These are phyloP conservation scores for Pyrrhoderma noxium DNA, from an alignment of 1,284 basidiomycete species.

Conservation along the genomic window DNA sequence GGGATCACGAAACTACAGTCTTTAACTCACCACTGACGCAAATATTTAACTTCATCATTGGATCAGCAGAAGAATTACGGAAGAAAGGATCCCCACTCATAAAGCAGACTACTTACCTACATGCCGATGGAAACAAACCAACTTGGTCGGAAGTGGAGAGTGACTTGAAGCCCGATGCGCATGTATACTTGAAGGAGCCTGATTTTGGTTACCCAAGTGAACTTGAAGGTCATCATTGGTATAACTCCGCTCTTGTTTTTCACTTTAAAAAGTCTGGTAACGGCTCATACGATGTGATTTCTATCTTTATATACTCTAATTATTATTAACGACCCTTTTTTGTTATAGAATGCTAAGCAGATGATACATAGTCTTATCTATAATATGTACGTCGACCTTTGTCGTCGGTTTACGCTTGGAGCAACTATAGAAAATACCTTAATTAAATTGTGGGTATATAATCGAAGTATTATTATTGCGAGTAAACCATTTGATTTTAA, in stretches of 20 bases:
- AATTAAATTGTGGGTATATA: slow-evolving; percentile 15
- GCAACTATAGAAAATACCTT: slow-evolving; percentile 15
- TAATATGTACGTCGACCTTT: slow-evolving; percentile 17
- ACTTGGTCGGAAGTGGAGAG: neutral
- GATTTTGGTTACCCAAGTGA: neutral
- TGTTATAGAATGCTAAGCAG: slow-evolving; percentile 18
- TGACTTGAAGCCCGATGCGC: neutral
- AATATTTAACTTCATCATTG: no score
- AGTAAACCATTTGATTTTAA: slow-evolving; percentile 5
- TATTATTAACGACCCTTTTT: slow-evolving; percentile 5
- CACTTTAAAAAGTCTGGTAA: neutral
- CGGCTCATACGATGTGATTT: neutral
- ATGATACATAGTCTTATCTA: slow-evolving; percentile 16
- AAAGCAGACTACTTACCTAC: no score
- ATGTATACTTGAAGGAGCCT: neutral
- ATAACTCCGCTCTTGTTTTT: neutral
- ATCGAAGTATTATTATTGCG: neutral
- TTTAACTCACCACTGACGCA: no score
- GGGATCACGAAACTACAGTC: no score
- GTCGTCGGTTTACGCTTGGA: slow-evolving; percentile 17
- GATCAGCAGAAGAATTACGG: no score
- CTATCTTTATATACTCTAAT: neutral
- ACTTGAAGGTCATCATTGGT: neutral
- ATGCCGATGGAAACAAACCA: no score
- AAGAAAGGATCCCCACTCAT: no score